Conservation (phyloP, 164 flowering plant species). For the Vitis amurensis region DNA sequence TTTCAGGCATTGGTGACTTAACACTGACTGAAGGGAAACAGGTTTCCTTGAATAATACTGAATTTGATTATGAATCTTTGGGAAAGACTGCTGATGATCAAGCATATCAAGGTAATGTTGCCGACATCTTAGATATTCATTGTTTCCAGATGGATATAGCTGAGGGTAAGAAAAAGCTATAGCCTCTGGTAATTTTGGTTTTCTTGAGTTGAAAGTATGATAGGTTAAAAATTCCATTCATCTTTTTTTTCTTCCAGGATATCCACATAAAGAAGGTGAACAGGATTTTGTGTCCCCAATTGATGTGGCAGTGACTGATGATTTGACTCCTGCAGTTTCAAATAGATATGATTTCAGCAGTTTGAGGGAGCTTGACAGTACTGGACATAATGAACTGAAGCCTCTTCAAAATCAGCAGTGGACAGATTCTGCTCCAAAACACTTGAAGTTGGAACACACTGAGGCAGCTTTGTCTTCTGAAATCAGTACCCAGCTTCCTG, state of each 20-base stretch:
- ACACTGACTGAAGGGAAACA: constrained; percentile 24
- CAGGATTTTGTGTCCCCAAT: constrained; percentile 2
- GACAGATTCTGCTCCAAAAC: constrained; percentile 17
- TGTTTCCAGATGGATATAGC: constrained; percentile 1
- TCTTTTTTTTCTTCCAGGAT: constrained; percentile 22
- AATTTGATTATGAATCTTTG: constrained; percentile 17
- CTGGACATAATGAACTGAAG: constrained; percentile 6
- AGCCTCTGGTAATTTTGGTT: too few relatives aligned
- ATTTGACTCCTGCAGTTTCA: background rate
- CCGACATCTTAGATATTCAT: constrained; percentile 13
- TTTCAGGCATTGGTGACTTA: constrained; percentile 18
- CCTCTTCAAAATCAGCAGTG: constrained; percentile 7
- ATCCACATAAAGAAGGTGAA: constrained; percentile 15
- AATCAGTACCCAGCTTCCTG: constrained; percentile 30
- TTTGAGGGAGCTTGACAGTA: constrained; percentile 16
- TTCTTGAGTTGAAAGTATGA: too few relatives aligned
- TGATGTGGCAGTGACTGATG: background rate
- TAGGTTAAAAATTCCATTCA: too few relatives aligned
- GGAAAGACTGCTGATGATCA: constrained; percentile 17
- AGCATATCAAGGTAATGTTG: constrained; percentile 23
- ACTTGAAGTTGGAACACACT: constrained; percentile 17
- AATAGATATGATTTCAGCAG: constrained; percentile 11
- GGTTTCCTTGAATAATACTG: constrained; percentile 17
- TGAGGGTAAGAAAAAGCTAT: constrained; percentile 23
- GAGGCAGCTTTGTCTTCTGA: constrained; percentile 28